These are phyloP conservation scores for Sphagnum magellanicum DNA, from an alignment of 228 moss, liverwort and hornwort genomes.

Conservation along the genomic window DNA sequence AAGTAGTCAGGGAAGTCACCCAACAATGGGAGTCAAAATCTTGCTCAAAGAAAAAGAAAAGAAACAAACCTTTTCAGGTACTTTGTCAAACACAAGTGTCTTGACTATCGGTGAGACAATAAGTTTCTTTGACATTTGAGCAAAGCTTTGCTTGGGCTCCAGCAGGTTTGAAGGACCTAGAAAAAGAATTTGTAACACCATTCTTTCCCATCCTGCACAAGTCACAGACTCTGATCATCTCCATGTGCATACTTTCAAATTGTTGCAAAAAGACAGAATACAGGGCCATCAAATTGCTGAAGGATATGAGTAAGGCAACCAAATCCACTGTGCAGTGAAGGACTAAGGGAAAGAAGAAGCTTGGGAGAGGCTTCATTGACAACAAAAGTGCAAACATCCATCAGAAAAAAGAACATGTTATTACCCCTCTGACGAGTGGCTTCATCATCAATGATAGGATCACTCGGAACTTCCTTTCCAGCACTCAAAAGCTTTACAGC, in stretches of 20 bases:
- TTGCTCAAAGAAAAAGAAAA: neutral
- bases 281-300: no score
- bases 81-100: slow-evolving; percentile 91
- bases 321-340: no score
- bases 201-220: slow-evolving; percentile 92
- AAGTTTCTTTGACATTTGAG: slow-evolving; percentile 76
- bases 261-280: no score
- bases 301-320: no score
- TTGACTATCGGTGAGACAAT: slow-evolving; percentile 97
- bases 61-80: slow-evolving; percentile 70
- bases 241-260: no score
- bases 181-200: slow-evolving; percentile 96
- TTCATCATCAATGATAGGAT: slow-evolving; percentile 66
- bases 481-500: slow-evolving; percentile 83
- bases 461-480: slow-evolving; percentile 68
- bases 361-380: no score
- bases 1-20: no score
- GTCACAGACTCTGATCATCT: no score
- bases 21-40: no score
- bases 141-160: slow-evolving; percentile 82
- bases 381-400: no score
- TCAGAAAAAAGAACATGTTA: no score
- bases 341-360: no score
- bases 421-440: slow-evolving; percentile 68
- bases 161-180: slow-evolving; percentile 89